Evolutionary conservation across 2,329 filamentous ascomycete genomes (phyloP).

Genomic region (Phyllosticta citrichinensis): DNA sequence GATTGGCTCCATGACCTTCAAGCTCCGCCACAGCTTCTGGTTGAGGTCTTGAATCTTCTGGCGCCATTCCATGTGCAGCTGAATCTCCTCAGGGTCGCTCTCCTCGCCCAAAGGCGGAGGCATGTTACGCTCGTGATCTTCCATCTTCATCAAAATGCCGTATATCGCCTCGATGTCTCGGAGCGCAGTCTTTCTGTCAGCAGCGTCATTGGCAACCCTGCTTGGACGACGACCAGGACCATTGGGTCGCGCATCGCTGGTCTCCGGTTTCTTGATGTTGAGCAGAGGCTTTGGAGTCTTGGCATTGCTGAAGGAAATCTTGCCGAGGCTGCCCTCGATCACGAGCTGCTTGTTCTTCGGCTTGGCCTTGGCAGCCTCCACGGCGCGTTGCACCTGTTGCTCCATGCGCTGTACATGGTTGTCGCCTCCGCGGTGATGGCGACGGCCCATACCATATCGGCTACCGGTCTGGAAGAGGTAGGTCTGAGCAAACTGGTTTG

Average conservation of each 20-base stretch:
- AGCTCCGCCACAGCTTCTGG: conserved; percentile 67
- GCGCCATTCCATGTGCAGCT: conserved; percentile 71
- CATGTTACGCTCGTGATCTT: conserved; percentile 80
- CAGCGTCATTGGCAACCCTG: conserved; percentile 45
- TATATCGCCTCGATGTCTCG: conserved; percentile 86
- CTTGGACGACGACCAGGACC: conserved; percentile 34
- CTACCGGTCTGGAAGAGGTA: conserved; percentile 93
- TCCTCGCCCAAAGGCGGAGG: conserved; percentile 57
- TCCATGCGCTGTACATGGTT: conserved; percentile 99
- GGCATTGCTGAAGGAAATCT: conserved; percentile 97
- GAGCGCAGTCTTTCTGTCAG: conserved; percentile 73
- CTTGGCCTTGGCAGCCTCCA: conserved; percentile 93
- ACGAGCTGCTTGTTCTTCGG: conserved; percentile 97
- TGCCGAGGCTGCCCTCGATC: conserved; percentile 89
- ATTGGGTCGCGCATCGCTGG: conserved; percentile 47
- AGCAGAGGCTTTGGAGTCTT: conserved; percentile 93
- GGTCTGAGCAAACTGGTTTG: conserved; percentile 95
- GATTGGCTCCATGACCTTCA: conserved; percentile 92
- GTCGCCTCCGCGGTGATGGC: conserved; percentile 74
- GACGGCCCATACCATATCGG: conserved; percentile 58
- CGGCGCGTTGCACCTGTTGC: conserved; percentile 93
- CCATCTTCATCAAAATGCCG: conserved; percentile 78
- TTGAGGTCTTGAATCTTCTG: conserved; percentile 63
- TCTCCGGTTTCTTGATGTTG: conserved; percentile 85
- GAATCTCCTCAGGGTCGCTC: conserved; percentile 57